Base-by-base conservation (phyloP, 352 stramenopile species). In the Pythium apleroticum region DNA sequence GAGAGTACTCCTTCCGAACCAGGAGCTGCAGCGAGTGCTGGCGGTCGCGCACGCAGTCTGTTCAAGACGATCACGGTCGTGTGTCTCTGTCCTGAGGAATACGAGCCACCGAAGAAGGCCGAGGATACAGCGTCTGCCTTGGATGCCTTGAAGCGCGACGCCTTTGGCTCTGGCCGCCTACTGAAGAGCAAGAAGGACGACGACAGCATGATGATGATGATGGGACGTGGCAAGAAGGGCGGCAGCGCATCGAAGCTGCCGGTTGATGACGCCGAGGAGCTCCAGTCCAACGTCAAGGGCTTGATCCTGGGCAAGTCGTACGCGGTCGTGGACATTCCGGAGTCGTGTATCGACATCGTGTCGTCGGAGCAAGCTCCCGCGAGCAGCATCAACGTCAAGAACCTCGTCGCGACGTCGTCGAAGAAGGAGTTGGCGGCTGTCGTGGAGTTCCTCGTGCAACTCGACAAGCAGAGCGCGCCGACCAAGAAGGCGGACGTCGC, bases 11-110 rank as follows among this genome's bases (percentile, higher is more conserved):
- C 55, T 15, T 56, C 12, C 1, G 60, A 39, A 11, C 4, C 54
- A 12, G 52, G 19, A 22, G 24, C 52, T 9, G 53, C 0, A 19
- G 46, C 60, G 2, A 31, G 39, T n/a, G 22, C 45, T 30, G 61
- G 46, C 57, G 62, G n/a, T 71, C 60, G 67, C 14, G 67, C 56
- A 9, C 55, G 74, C 15, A 71, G 70, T 4, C 69, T 90, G n/a
- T 91, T 90, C 65, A 90, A 90, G 73, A 86, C 75, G 2, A 81
- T 93, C 61, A 89, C 84, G 20, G 74, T 93, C 10, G 35, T 91
- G 22, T 89, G 82, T 64, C 65, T 91, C 0, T 93, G 84, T 17
- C 72, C 79, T 0, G 77, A 90, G 17, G 69, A 84, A 45, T 93
- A 91, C 57, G 63, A 80, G 35, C 78, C 80, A 22, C 82, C 84